Conservation (phyloP, 2,329 filamentous ascomycete species). For the Hymenoscyphus fraxineus region DNA sequence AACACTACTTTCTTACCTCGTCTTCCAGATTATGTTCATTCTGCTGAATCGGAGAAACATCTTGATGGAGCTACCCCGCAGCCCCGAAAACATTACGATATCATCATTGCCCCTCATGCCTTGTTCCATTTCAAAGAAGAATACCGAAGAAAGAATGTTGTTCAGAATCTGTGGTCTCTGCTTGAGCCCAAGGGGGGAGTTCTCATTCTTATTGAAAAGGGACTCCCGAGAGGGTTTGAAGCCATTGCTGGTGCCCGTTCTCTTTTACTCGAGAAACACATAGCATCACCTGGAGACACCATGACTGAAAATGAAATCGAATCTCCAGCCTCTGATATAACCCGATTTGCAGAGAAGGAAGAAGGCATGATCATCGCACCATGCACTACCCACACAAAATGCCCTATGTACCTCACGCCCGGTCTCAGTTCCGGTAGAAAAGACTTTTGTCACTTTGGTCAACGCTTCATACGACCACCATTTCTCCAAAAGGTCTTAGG, state of each 20-base stretch:
- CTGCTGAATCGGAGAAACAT: slow-evolving; percentile 54
- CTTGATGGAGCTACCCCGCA: slow-evolving; percentile 55
- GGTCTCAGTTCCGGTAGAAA: slow-evolving; percentile 72
- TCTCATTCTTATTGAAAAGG: slow-evolving; percentile 85
- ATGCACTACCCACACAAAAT: slow-evolving; percentile 85
- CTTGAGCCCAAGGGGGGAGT: slow-evolving; percentile 81
- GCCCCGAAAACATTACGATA: slow-evolving; percentile 74
- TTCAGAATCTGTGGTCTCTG: slow-evolving; percentile 87
- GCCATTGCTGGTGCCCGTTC: slow-evolving; percentile 81
- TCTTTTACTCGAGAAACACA: slow-evolving; percentile 71
- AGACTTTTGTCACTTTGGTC: slow-evolving; percentile 87
- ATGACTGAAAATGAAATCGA: slow-evolving; percentile 37
- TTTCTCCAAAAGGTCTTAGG: slow-evolving; percentile 77
- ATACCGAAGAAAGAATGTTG: slow-evolving; percentile 69
- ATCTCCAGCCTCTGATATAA: slow-evolving; percentile 21
- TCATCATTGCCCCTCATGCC: slow-evolving; percentile 85
- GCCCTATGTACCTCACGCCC: slow-evolving; percentile 79
- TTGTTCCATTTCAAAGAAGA: slow-evolving; percentile 74
- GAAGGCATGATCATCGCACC: slow-evolving; percentile 64
- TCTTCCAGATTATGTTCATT: slow-evolving; percentile 79
- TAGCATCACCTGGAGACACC: slow-evolving; percentile 57
- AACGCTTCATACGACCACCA: slow-evolving; percentile 79
- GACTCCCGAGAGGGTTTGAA: slow-evolving; percentile 86
- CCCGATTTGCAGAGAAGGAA: slow-evolving; percentile 44
- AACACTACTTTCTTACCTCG: slow-evolving; percentile 91